Percentiles rank a stretch among this genome's conserved stretches.
Conservation (phyloP, 176 grass and related monocot genomes). For the Cenchrus fungigraminus region DNA sequence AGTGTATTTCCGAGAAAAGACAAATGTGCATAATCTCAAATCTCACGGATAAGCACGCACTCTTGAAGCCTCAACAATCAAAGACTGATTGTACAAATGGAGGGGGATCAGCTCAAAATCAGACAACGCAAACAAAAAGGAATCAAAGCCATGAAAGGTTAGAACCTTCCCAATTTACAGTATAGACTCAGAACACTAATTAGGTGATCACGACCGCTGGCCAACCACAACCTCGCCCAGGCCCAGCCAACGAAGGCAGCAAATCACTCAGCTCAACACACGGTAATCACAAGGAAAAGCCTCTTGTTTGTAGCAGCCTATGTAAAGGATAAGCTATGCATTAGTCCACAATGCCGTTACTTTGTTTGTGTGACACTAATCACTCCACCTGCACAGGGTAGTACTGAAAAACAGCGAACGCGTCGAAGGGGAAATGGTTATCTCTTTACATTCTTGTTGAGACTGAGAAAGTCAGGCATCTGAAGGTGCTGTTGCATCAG, state of each 20-base stretch:
- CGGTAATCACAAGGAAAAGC: not conserved
- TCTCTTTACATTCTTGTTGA: slow-evolving; percentile 36
- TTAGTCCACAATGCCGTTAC: slow-evolving; percentile 5
- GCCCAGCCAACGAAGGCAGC: not conserved
- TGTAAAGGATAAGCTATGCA: not conserved
- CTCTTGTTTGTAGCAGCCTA: slow-evolving; percentile 11
- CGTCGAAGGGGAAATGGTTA: not conserved
- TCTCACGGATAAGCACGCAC: slow-evolving; percentile 7
- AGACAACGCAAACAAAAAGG: not conserved
- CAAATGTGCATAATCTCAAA: not conserved
- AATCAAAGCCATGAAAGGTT: slow-evolving; percentile 16
- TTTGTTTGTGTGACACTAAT: not conserved
- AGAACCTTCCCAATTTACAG: slow-evolving; percentile 26
- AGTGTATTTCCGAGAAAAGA: not conserved
- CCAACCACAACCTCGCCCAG: not conserved
- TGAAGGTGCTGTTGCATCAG: slow-evolving; percentile 25
- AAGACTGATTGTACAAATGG: not conserved
- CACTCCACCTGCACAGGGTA: not conserved
- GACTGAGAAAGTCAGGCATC: slow-evolving; percentile 34
- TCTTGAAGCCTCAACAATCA: not conserved
- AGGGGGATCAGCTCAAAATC: slow-evolving; percentile 22
- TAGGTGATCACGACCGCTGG: slow-evolving; percentile 4
- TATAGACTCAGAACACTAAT: slow-evolving; percentile 17
- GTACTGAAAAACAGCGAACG: not conserved
- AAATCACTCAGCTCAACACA: slow-evolving; percentile 3